These are phyloP conservation scores for Lasiodiplodia citricola DNA, from an alignment of 2,329 filamentous ascomycete genomes.

Conservation along the genomic window DNA sequence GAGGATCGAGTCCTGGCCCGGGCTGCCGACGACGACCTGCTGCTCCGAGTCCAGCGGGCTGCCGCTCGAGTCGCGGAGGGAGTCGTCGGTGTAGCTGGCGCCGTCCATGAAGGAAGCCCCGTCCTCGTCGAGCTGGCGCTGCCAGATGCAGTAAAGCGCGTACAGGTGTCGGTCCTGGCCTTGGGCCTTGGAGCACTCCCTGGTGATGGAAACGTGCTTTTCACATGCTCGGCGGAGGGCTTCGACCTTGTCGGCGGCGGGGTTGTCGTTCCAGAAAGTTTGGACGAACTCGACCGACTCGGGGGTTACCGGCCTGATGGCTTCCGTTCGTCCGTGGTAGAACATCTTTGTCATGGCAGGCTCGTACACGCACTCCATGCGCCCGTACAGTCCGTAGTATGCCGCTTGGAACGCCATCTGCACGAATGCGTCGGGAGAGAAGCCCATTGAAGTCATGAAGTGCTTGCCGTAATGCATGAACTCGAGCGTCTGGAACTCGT, in stretches of 20 bases:
- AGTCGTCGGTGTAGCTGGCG: conserved; percentile 58
- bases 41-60: conserved; percentile 42
- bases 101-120: conserved; percentile 56
- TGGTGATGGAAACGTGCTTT: conserved; percentile 79
- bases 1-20: conserved; percentile 57
- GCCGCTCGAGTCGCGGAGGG: conserved; percentile 54
- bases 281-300: conserved; percentile 89
- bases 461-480: conserved; percentile 92
- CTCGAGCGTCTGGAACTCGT: conserved; percentile 92
- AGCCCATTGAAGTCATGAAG: conserved; percentile 95
- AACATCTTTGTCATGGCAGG: conserved; percentile 97
- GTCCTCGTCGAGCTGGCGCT: conserved; percentile 81
- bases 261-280: conserved; percentile 93
- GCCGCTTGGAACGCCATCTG: conserved; percentile 99
- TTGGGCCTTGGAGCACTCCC: conserved; percentile 84
- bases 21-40: conserved; percentile 53
- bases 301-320: conserved; percentile 81
- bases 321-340: conserved; percentile 92
- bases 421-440: conserved; percentile 95
- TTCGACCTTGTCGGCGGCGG: conserved; percentile 81
- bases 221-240: conserved; percentile 82
- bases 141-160: conserved; percentile 93
- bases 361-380: conserved; percentile 94
- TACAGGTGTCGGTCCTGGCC: conserved; percentile 94
- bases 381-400: conserved; percentile 94